Percentiles rank a stretch among this genome's conserved stretches.
Evolutionary conservation across 305 asterid genomes (phyloP).

Genomic region (Fraxinus albicans): DNA sequence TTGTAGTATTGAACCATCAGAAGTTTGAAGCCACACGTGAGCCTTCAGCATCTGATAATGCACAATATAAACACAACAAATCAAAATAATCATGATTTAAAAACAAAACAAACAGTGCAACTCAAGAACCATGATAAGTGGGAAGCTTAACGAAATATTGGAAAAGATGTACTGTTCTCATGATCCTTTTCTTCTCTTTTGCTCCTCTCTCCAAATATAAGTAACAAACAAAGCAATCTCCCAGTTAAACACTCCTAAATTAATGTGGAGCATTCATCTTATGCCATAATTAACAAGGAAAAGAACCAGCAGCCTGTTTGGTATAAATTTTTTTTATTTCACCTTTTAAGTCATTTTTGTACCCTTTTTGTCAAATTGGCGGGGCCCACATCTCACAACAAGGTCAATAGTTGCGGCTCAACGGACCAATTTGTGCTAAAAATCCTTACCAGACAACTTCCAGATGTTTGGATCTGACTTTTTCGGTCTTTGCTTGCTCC

Average conservation of each 20-base stretch:
- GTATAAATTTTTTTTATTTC: too few relatives aligned
- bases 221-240: neutral
- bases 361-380: too few relatives aligned
- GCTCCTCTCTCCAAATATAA: neutral
- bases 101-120: neutral
- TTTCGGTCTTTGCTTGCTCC: neutral
- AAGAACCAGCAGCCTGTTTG: too few relatives aligned
- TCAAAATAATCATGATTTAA: neutral
- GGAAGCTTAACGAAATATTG: neutral
- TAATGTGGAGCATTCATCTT: neutral
- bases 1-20: conserved; percentile 82
- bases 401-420: too few relatives aligned
- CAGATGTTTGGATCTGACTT: neutral
- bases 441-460: too few relatives aligned
- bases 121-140: neutral
- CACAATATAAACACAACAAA: neutral
- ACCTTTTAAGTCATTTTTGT: too few relatives aligned
- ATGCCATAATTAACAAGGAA: neutral
- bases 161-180: neutral
- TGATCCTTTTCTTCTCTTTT: neutral
- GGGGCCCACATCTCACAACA: too few relatives aligned
- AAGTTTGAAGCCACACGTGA: conserved; percentile 69
- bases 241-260: neutral
- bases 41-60: conserved; percentile 34
- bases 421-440: too few relatives aligned